Evolutionary conservation across 371 early-diverging fungal species (phyloP).

Genomic region (Saksenaea oblongispora): DNA sequence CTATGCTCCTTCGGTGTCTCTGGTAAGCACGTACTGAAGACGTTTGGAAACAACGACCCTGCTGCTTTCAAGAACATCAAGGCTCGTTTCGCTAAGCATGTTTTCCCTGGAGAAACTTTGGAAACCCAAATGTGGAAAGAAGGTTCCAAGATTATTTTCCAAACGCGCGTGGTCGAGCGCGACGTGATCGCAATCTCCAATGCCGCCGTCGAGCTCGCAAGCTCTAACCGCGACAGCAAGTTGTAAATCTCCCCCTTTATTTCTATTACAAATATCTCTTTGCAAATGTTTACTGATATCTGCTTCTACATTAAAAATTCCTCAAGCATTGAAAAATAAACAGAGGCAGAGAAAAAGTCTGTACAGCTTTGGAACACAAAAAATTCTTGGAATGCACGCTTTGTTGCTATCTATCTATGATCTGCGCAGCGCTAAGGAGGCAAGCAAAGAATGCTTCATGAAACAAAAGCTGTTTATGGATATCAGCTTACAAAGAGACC

Average conservation of each 20-base stretch:
- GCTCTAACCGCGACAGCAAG: conserved; percentile 43
- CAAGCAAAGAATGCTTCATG: too few species aligned
- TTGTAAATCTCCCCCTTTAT: conserved; percentile 21
- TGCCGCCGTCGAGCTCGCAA: conserved; percentile 78
- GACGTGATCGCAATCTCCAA: conserved; percentile 83
- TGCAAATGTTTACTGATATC: neutral
- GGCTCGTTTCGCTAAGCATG: conserved; percentile 88
- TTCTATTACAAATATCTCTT: neutral
- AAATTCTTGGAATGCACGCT: too few species aligned
- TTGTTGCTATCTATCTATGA: too few species aligned
- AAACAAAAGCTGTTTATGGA: too few species aligned
- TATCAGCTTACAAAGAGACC: too few species aligned
- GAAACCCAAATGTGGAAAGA: conserved; percentile 96
- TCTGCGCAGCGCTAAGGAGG: too few species aligned
- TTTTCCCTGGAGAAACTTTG: conserved; percentile 96
- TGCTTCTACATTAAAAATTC: neutral
- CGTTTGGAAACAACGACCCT: conserved; percentile 74
- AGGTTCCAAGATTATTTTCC: conserved; percentile 86
- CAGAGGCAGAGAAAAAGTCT: too few species aligned
- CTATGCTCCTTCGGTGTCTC: conserved; percentile 92
- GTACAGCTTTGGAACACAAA: too few species aligned
- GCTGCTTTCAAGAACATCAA: conserved; percentile 81
- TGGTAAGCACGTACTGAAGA: conserved; percentile 82
- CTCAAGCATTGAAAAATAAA: neutral
- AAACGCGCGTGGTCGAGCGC: conserved; percentile 90